Percentiles rank a stretch among this genome's conserved stretches.
Evolutionary conservation across 1,139 yeast species (phyloP).

Genomic region (Geotrichum fermentans): DNA sequence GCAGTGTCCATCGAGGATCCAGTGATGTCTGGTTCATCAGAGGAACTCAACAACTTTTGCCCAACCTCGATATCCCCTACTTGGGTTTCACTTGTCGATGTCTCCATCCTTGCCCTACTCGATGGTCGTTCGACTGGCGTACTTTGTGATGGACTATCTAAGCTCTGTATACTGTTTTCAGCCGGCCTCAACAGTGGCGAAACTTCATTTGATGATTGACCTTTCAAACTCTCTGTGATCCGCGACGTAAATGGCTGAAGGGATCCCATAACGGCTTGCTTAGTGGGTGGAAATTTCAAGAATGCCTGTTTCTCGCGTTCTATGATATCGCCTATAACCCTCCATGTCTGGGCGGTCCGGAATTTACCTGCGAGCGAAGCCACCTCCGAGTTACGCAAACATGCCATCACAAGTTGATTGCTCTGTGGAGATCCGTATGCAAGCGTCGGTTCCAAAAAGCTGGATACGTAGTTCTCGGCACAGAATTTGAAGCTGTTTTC

Average conservation of each 20-base stretch:
- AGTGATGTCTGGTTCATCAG: too few species aligned
- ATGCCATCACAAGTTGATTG: conserved; percentile 45
- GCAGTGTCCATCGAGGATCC: too few species aligned
- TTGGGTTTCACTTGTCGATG: background rate
- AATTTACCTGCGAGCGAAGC: conserved; percentile 52
- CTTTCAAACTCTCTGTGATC: conserved; percentile 20
- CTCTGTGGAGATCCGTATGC: conserved; percentile 39
- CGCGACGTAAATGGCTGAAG: conserved; percentile 19
- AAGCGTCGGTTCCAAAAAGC: conserved; percentile 23
- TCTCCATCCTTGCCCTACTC: background rate
- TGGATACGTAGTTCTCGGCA: conserved; percentile 34
- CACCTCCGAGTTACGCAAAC: conserved; percentile 54
- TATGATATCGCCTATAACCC: conserved; percentile 53
- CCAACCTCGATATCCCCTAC: too few species aligned
- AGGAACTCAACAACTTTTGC: too few species aligned
- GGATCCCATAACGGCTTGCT: conserved; percentile 14
- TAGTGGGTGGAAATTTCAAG: conserved; percentile 15
- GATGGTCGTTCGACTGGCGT: conserved; percentile 9
- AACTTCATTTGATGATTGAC: conserved; percentile 15
- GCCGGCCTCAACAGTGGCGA: conserved; percentile 17
- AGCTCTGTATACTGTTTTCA: conserved; percentile 6
- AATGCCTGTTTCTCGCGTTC: conserved; percentile 42
- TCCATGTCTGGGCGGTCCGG: conserved; percentile 68
- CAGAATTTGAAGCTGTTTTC: conserved; percentile 30
- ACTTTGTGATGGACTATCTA: conserved; percentile 3